Evolutionary conservation across 139 green algal genomes (phyloP).

Genomic region (Zygnema cylindricum): DNA sequence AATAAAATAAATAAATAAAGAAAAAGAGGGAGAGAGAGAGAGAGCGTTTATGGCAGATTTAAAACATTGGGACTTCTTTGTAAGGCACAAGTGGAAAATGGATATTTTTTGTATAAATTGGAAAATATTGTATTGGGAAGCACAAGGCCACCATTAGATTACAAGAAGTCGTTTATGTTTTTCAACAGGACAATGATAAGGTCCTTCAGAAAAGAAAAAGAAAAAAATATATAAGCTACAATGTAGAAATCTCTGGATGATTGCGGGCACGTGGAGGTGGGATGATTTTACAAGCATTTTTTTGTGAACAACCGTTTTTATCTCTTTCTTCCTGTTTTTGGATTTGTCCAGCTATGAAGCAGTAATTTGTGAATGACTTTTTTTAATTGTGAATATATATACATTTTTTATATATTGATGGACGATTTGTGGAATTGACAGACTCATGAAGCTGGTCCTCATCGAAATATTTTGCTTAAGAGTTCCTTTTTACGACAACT

Average conservation of each 20-base stretch:
- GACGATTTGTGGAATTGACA: too few species aligned
- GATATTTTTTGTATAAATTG: too few species aligned
- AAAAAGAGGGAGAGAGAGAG: background rate
- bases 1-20: background rate
- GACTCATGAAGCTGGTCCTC: background rate
- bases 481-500: background rate
- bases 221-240: too few species aligned
- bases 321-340: background rate
- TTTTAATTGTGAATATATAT: background rate
- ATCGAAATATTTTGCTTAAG: background rate
- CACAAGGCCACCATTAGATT: too few species aligned
- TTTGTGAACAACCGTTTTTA: background rate
- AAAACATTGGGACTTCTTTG: too few species aligned
- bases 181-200: too few species aligned
- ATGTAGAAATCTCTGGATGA: too few species aligned
- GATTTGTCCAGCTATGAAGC: background rate
- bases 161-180: too few species aligned
- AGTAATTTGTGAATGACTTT: background rate
- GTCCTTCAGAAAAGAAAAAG: too few species aligned
- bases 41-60: background rate
- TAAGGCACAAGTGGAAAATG: too few species aligned
- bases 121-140: too few species aligned
- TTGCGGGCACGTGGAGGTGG: background rate
- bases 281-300: background rate
- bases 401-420: too few species aligned